Conservation (phyloP, 73 alveolate species). For the Effrenium voratum region DNA sequence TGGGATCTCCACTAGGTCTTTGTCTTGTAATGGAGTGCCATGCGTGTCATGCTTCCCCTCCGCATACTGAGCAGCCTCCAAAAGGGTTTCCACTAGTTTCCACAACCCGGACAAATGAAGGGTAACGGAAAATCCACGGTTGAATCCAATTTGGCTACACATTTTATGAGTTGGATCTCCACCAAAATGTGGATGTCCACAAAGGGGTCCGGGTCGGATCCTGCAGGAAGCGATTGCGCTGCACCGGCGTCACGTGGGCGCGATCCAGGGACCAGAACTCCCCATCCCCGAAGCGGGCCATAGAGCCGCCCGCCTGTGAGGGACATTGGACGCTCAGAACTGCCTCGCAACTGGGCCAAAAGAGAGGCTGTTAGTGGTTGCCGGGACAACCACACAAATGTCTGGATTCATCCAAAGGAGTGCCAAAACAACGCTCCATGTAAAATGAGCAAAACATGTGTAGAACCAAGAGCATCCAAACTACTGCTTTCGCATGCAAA, state of each 20-base stretch:
- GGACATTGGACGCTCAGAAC: neutral
- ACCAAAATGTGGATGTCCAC: too few relatives aligned
- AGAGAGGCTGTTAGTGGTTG: neutral
- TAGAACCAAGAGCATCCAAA: neutral
- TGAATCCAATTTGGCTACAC: too few relatives aligned
- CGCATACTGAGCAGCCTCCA: too few relatives aligned
- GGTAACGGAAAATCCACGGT: too few relatives aligned
- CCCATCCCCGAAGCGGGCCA: slow-evolving; percentile 89
- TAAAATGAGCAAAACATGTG: neutral
- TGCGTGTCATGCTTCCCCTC: too few relatives aligned
- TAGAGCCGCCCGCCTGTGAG: slow-evolving; percentile 68
- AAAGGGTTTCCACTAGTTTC: too few relatives aligned
- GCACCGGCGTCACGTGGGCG: slow-evolving; percentile 36
- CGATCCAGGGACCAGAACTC: slow-evolving; percentile 72
- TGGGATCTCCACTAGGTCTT: too few relatives aligned
- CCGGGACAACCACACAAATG: neutral
- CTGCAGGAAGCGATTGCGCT: slow-evolving; percentile 48
- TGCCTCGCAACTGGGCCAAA: neutral
- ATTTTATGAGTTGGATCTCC: too few relatives aligned
- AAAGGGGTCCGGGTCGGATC: too few relatives aligned
- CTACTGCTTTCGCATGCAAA: neutral
- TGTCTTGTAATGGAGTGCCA: too few relatives aligned
- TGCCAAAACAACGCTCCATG: neutral
- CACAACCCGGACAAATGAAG: too few relatives aligned
- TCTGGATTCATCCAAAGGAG: neutral